Percentiles rank a stretch among this genome's conserved stretches.
phyloP scores from a whole-genome alignment of 2,329 filamentous ascomycete genomes.

The Aspergillus fumigatus region DNA sequence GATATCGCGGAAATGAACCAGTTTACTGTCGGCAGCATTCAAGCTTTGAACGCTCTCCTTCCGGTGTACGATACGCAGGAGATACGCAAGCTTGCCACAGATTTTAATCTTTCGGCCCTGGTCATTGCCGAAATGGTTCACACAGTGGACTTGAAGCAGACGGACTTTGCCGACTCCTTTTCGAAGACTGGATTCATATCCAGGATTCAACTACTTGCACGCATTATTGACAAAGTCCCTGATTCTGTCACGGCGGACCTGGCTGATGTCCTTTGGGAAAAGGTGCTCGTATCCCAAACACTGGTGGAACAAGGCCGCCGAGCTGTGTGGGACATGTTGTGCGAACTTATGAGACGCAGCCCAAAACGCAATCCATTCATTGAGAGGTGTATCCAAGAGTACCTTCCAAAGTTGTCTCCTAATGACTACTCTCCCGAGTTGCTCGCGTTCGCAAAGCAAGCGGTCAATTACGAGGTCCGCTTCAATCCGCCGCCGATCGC shows the following conservation, averaged over 20 bases:
- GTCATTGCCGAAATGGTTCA: constrained; percentile 63
- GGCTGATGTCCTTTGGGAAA: constrained; percentile 64
- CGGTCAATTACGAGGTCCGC: constrained; percentile 47
- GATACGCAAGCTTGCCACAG: constrained; percentile 53
- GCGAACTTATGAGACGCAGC: constrained; percentile 25
- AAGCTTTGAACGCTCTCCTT: constrained; percentile 52
- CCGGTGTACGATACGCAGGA: constrained; percentile 45
- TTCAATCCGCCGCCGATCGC: constrained; percentile 51
- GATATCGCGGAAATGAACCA: constrained; percentile 62
- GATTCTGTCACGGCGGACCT: constrained; percentile 59
- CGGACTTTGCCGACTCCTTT: constrained; percentile 36
- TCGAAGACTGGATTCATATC: constrained; percentile 46
- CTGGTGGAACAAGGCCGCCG: constrained; percentile 58
- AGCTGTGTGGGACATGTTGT: constrained; percentile 66
- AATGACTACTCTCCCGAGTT: constrained; percentile 36
- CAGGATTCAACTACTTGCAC: constrained; percentile 55
- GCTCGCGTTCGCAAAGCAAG: constrained; percentile 41
- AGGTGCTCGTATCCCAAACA: constrained; percentile 63
- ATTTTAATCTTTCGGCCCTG: constrained; percentile 59
- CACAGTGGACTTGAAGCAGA: constrained; percentile 43
- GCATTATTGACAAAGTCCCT: constrained; percentile 59
- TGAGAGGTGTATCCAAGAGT: constrained; percentile 41
- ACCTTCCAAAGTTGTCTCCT: constrained; percentile 37
- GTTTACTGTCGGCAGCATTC: constrained; percentile 69
- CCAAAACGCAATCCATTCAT: constrained; percentile 36